phyloP scores from a whole-genome alignment of 306 rosid species.

The Cicer arietinum region DNA sequence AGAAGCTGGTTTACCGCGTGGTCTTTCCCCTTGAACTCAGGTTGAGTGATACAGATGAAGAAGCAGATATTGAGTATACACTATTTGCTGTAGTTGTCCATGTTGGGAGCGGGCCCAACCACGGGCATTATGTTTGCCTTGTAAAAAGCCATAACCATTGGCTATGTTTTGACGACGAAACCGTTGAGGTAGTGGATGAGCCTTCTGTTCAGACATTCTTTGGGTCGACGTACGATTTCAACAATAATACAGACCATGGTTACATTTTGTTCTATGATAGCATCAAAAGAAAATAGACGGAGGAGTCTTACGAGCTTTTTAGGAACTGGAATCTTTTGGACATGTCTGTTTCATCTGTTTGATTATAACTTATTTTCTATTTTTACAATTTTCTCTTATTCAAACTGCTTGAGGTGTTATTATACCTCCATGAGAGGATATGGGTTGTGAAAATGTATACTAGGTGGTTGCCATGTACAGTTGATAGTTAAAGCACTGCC shows the following conservation, averaged over 20 bases:
- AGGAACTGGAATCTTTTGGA: slow-evolving; percentile 58
- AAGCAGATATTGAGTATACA: slow-evolving; percentile 83
- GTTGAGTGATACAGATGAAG: slow-evolving; percentile 82
- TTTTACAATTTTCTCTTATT: slow-evolving; percentile 31
- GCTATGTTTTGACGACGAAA: slow-evolving; percentile 91
- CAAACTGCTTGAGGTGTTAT: slow-evolving; percentile 76
- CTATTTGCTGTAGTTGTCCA: slow-evolving; percentile 95
- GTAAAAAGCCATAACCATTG: slow-evolving; percentile 98
- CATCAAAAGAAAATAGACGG: slow-evolving; percentile 68
- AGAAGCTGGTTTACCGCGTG: slow-evolving; percentile 90
- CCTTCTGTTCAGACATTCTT: slow-evolving; percentile 94
- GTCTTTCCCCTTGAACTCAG: slow-evolving; percentile 93
- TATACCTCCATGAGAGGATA: slow-evolving; percentile 54
- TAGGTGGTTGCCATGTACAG: slow-evolving; percentile 84
- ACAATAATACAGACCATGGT: slow-evolving; percentile 91
- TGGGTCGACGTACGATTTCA: slow-evolving; percentile 87
- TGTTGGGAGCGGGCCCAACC: slow-evolving; percentile 97
- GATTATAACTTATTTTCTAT: slow-evolving; percentile 50
- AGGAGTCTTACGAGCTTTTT: slow-evolving; percentile 46
- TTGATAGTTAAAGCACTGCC: slow-evolving; percentile 64
- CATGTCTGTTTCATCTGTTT: slow-evolving; percentile 45
- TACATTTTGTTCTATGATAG: slow-evolving; percentile 97
- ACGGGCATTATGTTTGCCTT: slow-evolving; percentile 97
- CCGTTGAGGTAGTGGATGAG: slow-evolving; percentile 92
- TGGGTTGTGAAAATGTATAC: slow-evolving; percentile 76